phyloP scores from a whole-genome alignment of 495 filamentous ascomycete genomes.

The Hypoxylon subgilvum region DNA sequence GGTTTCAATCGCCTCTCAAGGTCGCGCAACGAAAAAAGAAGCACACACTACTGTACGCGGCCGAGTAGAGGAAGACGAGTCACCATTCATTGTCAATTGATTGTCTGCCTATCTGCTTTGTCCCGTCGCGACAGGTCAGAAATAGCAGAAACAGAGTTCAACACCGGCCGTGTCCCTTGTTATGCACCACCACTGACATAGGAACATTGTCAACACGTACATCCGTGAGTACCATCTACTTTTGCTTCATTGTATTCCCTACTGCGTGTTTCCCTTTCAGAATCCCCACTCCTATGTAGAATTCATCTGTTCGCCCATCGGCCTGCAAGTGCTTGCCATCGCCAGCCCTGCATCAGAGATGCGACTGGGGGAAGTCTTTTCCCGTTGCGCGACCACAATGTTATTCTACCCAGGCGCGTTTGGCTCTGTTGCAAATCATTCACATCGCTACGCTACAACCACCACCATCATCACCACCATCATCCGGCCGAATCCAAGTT shows the following conservation, averaged over 20 bases:
- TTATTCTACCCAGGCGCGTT: conserved; percentile 24
- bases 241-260: conserved; percentile 4
- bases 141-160: conserved; percentile 33
- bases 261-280: conserved; percentile 15
- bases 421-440: conserved; percentile 12
- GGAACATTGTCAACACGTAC: conserved; percentile 18
- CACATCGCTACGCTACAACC: background rate
- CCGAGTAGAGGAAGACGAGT: conserved; percentile 11
- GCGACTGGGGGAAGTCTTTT: background rate
- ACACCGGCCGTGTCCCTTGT: conserved; percentile 13
- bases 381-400: conserved; percentile 26
- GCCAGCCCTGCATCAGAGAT: conserved; percentile 25
- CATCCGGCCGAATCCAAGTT: background rate
- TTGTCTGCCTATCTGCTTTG: conserved; percentile 8
- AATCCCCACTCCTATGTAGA: conserved; percentile 18
- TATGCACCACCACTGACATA: conserved; percentile 20
- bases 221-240: conserved; percentile 33
- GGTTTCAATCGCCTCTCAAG: background rate
- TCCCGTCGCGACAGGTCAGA: conserved; percentile 10
- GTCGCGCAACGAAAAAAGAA: conserved; percentile 1
- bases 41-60: conserved; percentile 32
- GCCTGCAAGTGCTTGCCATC: too few relatives aligned
- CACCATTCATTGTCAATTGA: conserved; percentile 1
- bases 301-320: conserved; percentile 11
- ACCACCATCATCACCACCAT: background rate